Evolutionary conservation across 257 asterid species (phyloP), one percentile per base, ranked within the genome.

Genomic region (Penstemon eatonii): DNA sequence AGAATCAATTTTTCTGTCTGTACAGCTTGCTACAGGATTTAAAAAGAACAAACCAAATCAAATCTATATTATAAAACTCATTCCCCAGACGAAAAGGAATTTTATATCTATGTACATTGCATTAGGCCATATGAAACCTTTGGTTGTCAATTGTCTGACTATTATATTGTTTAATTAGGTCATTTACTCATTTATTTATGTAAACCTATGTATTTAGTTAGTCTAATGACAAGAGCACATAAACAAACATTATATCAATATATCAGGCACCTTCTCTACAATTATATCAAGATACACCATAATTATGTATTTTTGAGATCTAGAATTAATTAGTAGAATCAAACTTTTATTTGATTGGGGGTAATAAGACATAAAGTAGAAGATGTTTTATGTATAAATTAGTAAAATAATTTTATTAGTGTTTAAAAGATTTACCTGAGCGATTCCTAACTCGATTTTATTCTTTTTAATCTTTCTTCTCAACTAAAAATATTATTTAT

Each of bases 101-200:
- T 65, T 68, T 68, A 76, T 51, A 57, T 71, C 39, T 47, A 45
- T 53, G 56, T 41, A 61, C 51, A 75, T 52, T 55, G 58, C 44
- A 56, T 53, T n/a, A 25, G 39, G 33, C 15, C 61, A 18, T 65
- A 61, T 74, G 65, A 40, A 47, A 61, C 53, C 54, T 45, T 46
- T 44, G 55, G 69, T 49, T 67, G 63, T 59, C 67, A 49, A 58
- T 60, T 25, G 12, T 39, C 19, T n/a, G 18, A 15, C 39, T 44
- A 3, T 47, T 45, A 25, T 25, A 25, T 25, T 25, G 33, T 25
- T 25, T 25, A 25, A 25, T 25, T 25, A 25, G 33, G 33, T 25
- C 33, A 25, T 25, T 25, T 25, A 25, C 33, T 25, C 33, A 25
- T 25, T 25, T 1, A 2, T 51, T 71, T 54, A 45, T 56, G 43